Percentiles rank a stretch among this genome's conserved stretches.
Conservation (phyloP, 805 yeast genomes). For the Jamesozyma piceae region DNA sequence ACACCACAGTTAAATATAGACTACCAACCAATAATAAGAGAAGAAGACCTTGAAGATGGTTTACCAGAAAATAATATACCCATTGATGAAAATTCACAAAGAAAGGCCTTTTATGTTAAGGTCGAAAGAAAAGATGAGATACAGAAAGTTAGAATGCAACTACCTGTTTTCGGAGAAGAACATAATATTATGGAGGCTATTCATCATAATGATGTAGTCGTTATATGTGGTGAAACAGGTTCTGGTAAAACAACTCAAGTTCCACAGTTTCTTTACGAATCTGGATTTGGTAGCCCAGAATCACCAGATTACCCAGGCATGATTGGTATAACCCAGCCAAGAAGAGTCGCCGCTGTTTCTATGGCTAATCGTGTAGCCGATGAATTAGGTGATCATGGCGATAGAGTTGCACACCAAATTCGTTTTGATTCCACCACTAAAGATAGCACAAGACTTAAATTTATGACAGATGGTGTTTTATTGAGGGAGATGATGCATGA, state of each 20-base stretch:
- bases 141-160: constrained; percentile 54
- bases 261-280: constrained; percentile 89
- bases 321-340: constrained; percentile 94
- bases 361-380: constrained; percentile 75
- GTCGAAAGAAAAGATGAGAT: constrained; percentile 59
- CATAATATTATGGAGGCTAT: constrained; percentile 92
- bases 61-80: constrained; percentile 58
- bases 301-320: constrained; percentile 69
- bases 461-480: constrained; percentile 92
- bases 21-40: constrained; percentile 48
- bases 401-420: constrained; percentile 70
- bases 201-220: constrained; percentile 80
- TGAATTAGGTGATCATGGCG: constrained; percentile 66
- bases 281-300: constrained; percentile 67
- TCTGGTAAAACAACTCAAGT: too few species aligned
- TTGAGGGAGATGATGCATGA: constrained; percentile 89
- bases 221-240: constrained; percentile 95
- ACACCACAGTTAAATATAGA: constrained; percentile 42
- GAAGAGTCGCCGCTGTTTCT: constrained; percentile 89
- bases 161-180: constrained; percentile 89
- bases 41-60: constrained; percentile 65
- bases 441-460: constrained; percentile 62
- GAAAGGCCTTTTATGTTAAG: constrained; percentile 60
- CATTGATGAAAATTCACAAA: constrained; percentile 37
- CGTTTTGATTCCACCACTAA: constrained; percentile 66